Base-by-base conservation (phyloP, 495 filamentous ascomycete species). In the Aspergillus egyptiacus region DNA sequence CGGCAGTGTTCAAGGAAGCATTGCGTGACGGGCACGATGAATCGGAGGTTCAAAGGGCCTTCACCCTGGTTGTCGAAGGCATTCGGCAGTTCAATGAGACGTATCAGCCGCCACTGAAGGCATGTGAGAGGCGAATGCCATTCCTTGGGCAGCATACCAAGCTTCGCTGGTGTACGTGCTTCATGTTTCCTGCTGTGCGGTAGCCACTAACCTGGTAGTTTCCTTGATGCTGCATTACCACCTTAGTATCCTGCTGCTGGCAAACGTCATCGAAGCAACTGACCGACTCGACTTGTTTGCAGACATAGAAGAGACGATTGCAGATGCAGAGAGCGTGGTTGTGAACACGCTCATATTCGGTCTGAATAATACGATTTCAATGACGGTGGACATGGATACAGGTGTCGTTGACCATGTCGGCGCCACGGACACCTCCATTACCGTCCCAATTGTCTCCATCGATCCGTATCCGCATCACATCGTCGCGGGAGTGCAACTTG, bases 121-220 rank as follows among this genome's bases (percentile, higher is more conserved):
- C 23, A 2, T 48, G 45, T 14, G 22, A 48, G 14, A 38, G 33
- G 7, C 45, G 45, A 2, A 37, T 48, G 33, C 45, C 45, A 1
- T 48, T 48, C 18, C 23, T 48, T 1, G 33, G 23, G 9, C 45
- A 48, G 20, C 13, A 38, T 13, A 48, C 45, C 6, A 48, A 48
- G 33, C 31, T 48, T 20, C 45, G 45, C 23, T 48, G 45, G 45
- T 48, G 45, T 48, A 10, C 37, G 45, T 48, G n/a, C n/a, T n/a
- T n/a, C n/a, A 31, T 10, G 27, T 14, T 10, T 28, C 6, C 33
- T 18, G 9, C 8, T 15, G 14, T 17, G 13, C 1, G 18, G 14
- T 1, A 25, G 11, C 5, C 13, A 17, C 45, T 48, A 13, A 48
- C 22, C 30, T 30, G 3, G 0, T 48, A 48, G 45, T 18, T 28